These are phyloP conservation scores for Adansonia grandidieri DNA, from an alignment of 441 rosid genomes.

Conservation along the genomic window DNA sequence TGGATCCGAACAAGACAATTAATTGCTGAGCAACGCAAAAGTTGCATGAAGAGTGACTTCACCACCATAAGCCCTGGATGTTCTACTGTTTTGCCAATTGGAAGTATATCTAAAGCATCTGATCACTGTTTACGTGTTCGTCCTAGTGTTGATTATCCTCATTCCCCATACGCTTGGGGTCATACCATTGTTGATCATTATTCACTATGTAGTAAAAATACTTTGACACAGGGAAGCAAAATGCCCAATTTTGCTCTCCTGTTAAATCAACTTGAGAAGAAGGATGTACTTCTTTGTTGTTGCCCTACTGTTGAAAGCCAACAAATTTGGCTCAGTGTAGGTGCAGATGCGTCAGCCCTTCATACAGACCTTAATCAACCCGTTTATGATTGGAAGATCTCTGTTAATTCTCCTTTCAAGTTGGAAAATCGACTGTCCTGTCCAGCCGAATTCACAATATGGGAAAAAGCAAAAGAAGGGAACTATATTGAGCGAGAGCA, in stretches of 20 bases:
- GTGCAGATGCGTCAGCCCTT: conserved; percentile 92
- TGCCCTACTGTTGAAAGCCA: conserved; percentile 60
- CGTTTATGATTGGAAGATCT: conserved; percentile 96
- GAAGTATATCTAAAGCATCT: conserved; percentile 69
- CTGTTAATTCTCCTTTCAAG: conserved; percentile 85
- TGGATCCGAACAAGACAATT: conserved; percentile 66
- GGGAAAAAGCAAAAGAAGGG: conserved; percentile 89
- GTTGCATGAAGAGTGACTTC: conserved; percentile 29
- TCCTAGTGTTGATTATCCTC: conserved; percentile 60
- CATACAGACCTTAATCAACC: conserved; percentile 91
- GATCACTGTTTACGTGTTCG: conserved; percentile 76
- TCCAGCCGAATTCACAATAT: conserved; percentile 79
- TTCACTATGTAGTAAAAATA: conserved; percentile 61
- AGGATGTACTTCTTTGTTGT: conserved; percentile 83
- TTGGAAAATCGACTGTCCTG: conserved; percentile 97
- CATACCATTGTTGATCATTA: conserved; percentile 59
- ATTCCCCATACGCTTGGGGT: conserved; percentile 77
- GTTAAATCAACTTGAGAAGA: conserved; percentile 91
- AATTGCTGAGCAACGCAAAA: conserved; percentile 32
- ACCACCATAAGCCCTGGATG: conserved; percentile 67
- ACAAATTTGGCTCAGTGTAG: conserved; percentile 85
- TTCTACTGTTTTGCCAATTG: conserved; percentile 86
- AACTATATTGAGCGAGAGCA: conserved; percentile 66
- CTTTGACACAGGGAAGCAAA: conserved; percentile 67
- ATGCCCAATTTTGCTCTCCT: conserved; percentile 55